Base-by-base conservation (phyloP, 1,284 basidiomycete species). In the Cystobasidiaceae sp. region DNA sequence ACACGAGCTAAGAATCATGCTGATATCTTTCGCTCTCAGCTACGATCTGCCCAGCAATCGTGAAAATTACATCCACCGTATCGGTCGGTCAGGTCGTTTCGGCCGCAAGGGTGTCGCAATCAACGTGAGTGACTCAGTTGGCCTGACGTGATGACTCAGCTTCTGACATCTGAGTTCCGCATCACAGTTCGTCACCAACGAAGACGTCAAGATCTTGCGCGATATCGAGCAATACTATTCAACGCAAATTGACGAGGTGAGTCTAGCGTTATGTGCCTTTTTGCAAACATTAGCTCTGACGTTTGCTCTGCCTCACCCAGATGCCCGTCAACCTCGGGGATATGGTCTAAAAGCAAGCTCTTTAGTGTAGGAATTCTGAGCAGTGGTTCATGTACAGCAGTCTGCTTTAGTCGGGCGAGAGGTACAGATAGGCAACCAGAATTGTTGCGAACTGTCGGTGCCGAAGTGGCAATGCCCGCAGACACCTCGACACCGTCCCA, bases 1-100 rank as follows among this genome's bases (percentile, higher is more conserved):
- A 30, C 27, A 4, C 27, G 33, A 50, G 9, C 19, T 97, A 75
- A 94, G 97, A 76, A 93, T 98, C 11, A 91, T 96, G 75, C 92
- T 97, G 78, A 93, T 97, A 48, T 94, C 92, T 46, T 81, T 97
- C 66, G 92, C 97, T 72, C 96, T 97, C 76, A 97, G 97, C 69
- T 68, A 71, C 69, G 70, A 69, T 69, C 60, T 69, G 57, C 70
- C 69, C 70, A 89, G 87, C 69, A 93, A 93, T 78, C 91, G 92
- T 83, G 93, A 97, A 82, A 96, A 97, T 79, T 98, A 98, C 80
- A 93, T 98, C 71, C 93, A 97, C 80, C 87, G 93, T 73, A 97
- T 97, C 74, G 93, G 93, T 78, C 86, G 93, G 66, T 91, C 89
- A 59, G 93, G 93, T 73, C 88, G 93, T 64, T 97, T 96, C 77